Conservation (phyloP, 2,329 filamentous ascomycete species). For the Pseudovirgaria hyperparasitica region DNA sequence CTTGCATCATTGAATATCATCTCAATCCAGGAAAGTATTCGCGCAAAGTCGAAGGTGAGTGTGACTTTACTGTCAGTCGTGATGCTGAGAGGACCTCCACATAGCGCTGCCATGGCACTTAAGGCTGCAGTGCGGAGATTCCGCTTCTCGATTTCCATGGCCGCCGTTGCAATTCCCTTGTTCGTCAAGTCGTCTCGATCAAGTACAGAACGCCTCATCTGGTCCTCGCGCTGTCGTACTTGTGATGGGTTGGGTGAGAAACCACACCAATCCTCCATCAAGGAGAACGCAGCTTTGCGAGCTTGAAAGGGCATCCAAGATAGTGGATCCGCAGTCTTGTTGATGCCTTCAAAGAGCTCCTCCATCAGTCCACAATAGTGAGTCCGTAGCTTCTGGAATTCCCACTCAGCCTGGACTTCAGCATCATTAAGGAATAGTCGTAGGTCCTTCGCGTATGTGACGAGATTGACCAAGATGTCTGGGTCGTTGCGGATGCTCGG, state of each 20-base stretch:
- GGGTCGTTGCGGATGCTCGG: constrained; percentile 72
- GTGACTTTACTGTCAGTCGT: constrained; percentile 79
- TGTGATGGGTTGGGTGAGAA: constrained; percentile 85
- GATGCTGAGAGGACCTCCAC: constrained; percentile 69
- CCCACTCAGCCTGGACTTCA: constrained; percentile 88
- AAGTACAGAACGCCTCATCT: constrained; percentile 73
- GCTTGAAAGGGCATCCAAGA: constrained; percentile 98
- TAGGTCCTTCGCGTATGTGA: constrained; percentile 80
- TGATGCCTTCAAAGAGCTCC: constrained; percentile 83
- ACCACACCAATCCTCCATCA: constrained; percentile 99
- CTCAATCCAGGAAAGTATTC: constrained; percentile 92
- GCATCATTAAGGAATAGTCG: constrained; percentile 91
- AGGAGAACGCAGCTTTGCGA: constrained; percentile 81
- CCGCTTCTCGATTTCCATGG: constrained; percentile 93
- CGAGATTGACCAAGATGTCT: constrained; percentile 80
- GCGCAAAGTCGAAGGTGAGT: constrained; percentile 80
- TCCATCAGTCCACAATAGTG: constrained; percentile 94
- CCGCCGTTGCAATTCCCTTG: constrained; percentile 66
- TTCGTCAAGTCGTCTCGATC: constrained; percentile 67
- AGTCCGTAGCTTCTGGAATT: constrained; percentile 79
- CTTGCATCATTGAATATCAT: constrained; percentile 86
- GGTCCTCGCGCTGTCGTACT: constrained; percentile 70
- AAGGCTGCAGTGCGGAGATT: constrained; percentile 82
- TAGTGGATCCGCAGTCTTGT: constrained; percentile 68
- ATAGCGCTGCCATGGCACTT: constrained; percentile 90